Evolutionary conservation across 2,329 filamentous ascomycete genomes (phyloP).

Genomic region (Rutstroemia sydowiana): DNA sequence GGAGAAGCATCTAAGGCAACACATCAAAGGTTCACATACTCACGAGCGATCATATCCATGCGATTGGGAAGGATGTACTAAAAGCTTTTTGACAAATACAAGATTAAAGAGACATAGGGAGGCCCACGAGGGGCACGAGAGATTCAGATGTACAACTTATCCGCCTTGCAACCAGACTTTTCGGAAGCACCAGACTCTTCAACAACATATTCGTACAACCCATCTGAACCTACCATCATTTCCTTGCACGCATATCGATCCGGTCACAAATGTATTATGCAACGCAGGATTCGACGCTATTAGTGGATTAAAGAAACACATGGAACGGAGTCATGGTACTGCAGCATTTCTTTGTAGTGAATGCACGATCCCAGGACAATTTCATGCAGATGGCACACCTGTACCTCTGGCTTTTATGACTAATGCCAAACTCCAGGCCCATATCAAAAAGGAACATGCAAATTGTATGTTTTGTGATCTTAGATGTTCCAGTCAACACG

Average conservation of each 20-base stretch:
- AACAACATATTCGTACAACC: constrained; percentile 70
- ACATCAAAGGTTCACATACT: constrained; percentile 75
- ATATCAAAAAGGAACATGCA: constrained; percentile 67
- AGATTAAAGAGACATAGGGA: constrained; percentile 68
- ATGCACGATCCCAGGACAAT: constrained; percentile 42
- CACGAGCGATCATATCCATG: constrained; percentile 65
- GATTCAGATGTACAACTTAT: constrained; percentile 65
- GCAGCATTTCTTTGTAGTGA: constrained; percentile 70
- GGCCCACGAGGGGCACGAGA: constrained; percentile 71
- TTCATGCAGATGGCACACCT: constrained; percentile 34
- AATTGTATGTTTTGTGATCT: constrained; percentile 69
- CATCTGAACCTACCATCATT: constrained; percentile 69
- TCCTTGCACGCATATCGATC: constrained; percentile 55
- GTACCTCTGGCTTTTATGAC: constrained; percentile 60
- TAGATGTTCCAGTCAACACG: constrained; percentile 56
- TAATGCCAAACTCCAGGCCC: constrained; percentile 61
- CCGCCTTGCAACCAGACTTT: constrained; percentile 70
- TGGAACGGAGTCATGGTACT: constrained; percentile 57
- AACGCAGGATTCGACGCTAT: constrained; percentile 65
- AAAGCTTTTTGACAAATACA: constrained; percentile 74
- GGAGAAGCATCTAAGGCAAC: constrained; percentile 77
- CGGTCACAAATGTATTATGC: constrained; percentile 49
- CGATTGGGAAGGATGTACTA: constrained; percentile 63
- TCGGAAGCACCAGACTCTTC: constrained; percentile 78
- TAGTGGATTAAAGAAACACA: constrained; percentile 63